Base-by-base conservation (phyloP, 495 filamentous ascomycete species). In the Astrothelium macrocarpum region DNA sequence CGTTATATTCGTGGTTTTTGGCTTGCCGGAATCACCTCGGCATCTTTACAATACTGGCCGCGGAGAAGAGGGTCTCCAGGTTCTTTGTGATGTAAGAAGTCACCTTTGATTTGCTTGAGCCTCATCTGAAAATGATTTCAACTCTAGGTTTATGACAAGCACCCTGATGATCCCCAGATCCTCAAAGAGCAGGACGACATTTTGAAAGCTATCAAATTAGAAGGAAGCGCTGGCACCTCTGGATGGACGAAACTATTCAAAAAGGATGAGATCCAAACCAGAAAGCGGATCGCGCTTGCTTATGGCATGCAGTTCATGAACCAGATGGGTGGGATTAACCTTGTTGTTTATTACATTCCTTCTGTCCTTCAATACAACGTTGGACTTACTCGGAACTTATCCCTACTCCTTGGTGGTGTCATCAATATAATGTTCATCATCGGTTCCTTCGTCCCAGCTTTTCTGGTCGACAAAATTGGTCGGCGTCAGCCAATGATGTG, bases 401-500 rank as follows among this genome's bases (percentile, higher is more conserved):
- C 71, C 2, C 66, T 71, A 14, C 64, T 75, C 18, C 67, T 75
- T 20, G 71, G 73, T 23, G 73, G 73, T 36, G 65, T 68, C 42
- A 71, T 75, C 53, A 65, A 71, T 31, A 63, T 70, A 20, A 71
- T 71, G 68, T 69, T 68, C 66, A 69, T 72, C 71, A 70, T 76
- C 62, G 72, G 77, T 32, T 78, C 77, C 36, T 73, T 82, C 12
- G 73, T 80, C 56, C 80, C 81, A 12, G 73, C 76, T 39, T 71
- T 76, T 61, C 72, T 76, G 64, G 71, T 81, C 34, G 82, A 84
- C 67, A 70, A 53, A 20, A 66, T 69, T 43, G 72, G 69, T 25
- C 63, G 82, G 34, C 78, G 83, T 28, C 76, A 79, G 45, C 79
- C 82, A 7, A 83, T 85, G 81, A 84, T 86, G 71, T 78, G 76